Evolutionary conservation across 495 filamentous ascomycete genomes (phyloP).

Genomic region (Talaromyces wortmannii): DNA sequence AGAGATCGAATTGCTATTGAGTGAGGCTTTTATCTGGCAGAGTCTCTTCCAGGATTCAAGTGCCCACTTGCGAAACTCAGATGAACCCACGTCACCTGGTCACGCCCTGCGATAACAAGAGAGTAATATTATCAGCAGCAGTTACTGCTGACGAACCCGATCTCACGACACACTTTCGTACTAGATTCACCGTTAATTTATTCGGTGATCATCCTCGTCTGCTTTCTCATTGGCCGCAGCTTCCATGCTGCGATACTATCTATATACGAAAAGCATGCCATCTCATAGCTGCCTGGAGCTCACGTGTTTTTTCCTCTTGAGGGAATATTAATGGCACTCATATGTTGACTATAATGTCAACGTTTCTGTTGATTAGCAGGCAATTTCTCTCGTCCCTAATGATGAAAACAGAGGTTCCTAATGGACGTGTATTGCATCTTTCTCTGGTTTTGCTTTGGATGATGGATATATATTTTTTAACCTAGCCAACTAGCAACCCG

Average conservation of each 20-base stretch:
- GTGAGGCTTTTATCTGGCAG: slow-evolving; percentile 96
- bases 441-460: too few relatives aligned
- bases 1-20: slow-evolving; percentile 90
- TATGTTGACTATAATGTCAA: background rate
- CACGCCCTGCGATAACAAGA: background rate
- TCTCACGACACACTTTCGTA: background rate
- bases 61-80: slow-evolving; percentile 64
- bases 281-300: too few relatives aligned
- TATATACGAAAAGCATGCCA: background rate
- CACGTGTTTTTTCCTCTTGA: background rate
- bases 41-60: slow-evolving; percentile 83
- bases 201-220: background rate
- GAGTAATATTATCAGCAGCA: too few relatives aligned
- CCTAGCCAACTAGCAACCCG: too few relatives aligned
- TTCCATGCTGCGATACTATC: too few relatives aligned
- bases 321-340: background rate
- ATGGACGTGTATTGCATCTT: too few relatives aligned
- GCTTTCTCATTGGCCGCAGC: background rate
- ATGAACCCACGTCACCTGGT: slow-evolving; percentile 7
- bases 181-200: background rate
- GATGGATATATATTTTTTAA: too few relatives aligned
- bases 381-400: too few relatives aligned
- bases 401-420: too few relatives aligned
- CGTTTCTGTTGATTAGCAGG: background rate
- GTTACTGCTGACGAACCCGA: background rate